A percentile compares a stretch with the other conserved stretches of the same genome.
These are phyloP conservation scores for Pezizomycotina sp. DNA, from an alignment of 2,329 filamentous ascomycete species.

Conservation along the genomic window DNA sequence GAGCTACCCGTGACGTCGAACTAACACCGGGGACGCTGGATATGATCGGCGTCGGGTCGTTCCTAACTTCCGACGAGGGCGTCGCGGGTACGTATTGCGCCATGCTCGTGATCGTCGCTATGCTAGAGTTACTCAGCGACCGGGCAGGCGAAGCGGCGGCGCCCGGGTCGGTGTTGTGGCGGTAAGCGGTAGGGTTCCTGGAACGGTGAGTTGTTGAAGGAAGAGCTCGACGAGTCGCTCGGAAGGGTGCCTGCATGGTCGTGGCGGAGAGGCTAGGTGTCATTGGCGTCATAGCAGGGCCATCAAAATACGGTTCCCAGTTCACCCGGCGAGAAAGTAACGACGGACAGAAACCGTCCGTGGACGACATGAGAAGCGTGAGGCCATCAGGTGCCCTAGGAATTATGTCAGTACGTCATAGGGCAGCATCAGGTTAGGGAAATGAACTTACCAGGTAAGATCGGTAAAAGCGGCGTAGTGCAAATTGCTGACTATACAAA, in stretches of 20 bases:
- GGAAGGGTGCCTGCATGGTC: slow-evolving; percentile 8
- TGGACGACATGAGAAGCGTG: slow-evolving; percentile 85
- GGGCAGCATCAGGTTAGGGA: slow-evolving; percentile 4
- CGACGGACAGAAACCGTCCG: slow-evolving; percentile 91
- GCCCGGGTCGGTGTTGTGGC: slow-evolving; percentile 30
- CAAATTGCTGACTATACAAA: slow-evolving; percentile 89
- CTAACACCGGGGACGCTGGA: slow-evolving; percentile 16
- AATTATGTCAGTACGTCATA: slow-evolving; percentile 20
- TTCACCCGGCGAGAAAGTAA: slow-evolving; percentile 71
- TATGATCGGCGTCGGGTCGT: slow-evolving; percentile 17
- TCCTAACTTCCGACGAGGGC: slow-evolving; percentile 10
- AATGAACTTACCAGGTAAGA: slow-evolving; percentile 59
- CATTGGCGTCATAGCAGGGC: slow-evolving; percentile 30
- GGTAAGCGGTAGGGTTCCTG: slow-evolving; percentile 33
- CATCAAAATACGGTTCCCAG: slow-evolving; percentile 67
- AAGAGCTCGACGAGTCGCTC: no score
- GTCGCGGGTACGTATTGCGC: slow-evolving; percentile 36
- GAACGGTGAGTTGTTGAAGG: slow-evolving; percentile 31
- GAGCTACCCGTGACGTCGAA: slow-evolving; percentile 39
- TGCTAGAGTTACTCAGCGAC: slow-evolving; percentile 30
- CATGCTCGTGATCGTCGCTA: slow-evolving; percentile 50
- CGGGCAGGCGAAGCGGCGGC: slow-evolving; percentile 28
- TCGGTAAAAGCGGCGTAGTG: slow-evolving; percentile 97
- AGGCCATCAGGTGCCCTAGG: slow-evolving; percentile 57
- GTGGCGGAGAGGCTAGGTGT: slow-evolving; percentile 9